These are phyloP conservation scores for Kwoniella dejecticola DNA, from an alignment of 768 basidiomycete species.

Conservation along the genomic window DNA sequence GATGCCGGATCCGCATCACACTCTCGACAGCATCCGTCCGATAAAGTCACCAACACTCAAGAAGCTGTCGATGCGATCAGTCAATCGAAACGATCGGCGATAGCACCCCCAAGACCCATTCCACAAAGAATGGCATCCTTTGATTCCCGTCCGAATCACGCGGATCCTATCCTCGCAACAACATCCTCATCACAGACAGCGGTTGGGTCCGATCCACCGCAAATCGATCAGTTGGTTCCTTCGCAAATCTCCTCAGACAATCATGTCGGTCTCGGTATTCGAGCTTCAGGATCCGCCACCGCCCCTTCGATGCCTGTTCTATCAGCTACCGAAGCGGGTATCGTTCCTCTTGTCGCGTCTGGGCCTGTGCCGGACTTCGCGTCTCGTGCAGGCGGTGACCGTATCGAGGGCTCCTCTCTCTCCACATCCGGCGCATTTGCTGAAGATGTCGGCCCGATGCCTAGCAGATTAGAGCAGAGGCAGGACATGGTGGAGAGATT, in stretches of 20 bases:
- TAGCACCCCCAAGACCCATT: neutral
- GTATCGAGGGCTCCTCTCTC: conserved; percentile 28
- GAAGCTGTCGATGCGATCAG: conserved; percentile 2
- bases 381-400: conserved; percentile 33
- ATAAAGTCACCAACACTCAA: conserved; percentile 1
- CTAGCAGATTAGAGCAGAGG: conserved; percentile 11
- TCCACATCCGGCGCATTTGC: conserved; percentile 5
- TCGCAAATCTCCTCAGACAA: conserved; percentile 3
- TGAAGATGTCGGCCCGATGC: conserved; percentile 12
- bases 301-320: neutral
- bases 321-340: neutral
- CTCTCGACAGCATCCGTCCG: neutral
- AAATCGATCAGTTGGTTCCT: conserved; percentile 21
- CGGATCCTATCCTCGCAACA: neutral
- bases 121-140: conserved; percentile 14
- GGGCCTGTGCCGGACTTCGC: conserved; percentile 39
- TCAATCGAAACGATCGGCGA: neutral
- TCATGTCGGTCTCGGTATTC: conserved; percentile 14
- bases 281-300: neutral
- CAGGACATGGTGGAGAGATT: conserved; percentile 32
- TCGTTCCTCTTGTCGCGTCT: neutral
- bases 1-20: conserved; percentile 5
- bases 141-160: conserved; percentile 4
- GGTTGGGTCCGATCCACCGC: conserved; percentile 14
- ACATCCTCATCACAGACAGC: neutral